Evolutionary conservation across 345 rosid genomes (phyloP), one percentile per base, ranked within the genome.

Genomic region (Aegle marmelos): DNA sequence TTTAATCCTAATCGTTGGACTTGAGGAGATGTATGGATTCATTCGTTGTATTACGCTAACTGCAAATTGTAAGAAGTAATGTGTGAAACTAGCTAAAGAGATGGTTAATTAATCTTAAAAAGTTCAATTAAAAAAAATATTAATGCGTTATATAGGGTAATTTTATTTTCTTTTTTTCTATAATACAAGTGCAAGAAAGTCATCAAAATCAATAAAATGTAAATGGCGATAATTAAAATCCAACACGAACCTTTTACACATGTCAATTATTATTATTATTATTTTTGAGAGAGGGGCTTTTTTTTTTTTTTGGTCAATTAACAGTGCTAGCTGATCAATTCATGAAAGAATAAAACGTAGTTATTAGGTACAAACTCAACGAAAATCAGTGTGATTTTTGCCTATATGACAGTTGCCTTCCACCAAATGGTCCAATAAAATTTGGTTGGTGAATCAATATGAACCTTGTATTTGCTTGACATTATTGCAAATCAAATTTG

Each of bases 401-500:
- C 37, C 37, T 60, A 21, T 61, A 70, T 33, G 62, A 70, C 34
- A 33, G 33, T 61, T 30, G 37, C 9, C 36, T 6, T 57, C 7
- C 50, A 24, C 9, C 34, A 28, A 77, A 57, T 21, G 58, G 48
- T 76, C 74, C 70, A 71, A 61, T 31, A 39, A n/a, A 33, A 17
- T 74, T 45, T 45, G 62, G 78, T 75, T 64, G 71, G 62, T 62
- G 13, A 1, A 28, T 56, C 57, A 53, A 28, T 41, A 25, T 4
- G 62, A 17, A 17, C 66, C 7, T 4, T 36, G 4, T 14, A 3
- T 65, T 57, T 28, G 39, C 19, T 66, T 63, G n/a, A 45, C 37
- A 4, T 33, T 16, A 4, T 25, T 34, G 60, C 30, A 19, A 45
- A 71, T 73, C 59, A 65, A 78, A 60, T 74, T 74, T 82, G 79